These are phyloP conservation scores for Entomortierella parvispora DNA, from an alignment of 192 early-diverging fungal species.

Conservation along the genomic window DNA sequence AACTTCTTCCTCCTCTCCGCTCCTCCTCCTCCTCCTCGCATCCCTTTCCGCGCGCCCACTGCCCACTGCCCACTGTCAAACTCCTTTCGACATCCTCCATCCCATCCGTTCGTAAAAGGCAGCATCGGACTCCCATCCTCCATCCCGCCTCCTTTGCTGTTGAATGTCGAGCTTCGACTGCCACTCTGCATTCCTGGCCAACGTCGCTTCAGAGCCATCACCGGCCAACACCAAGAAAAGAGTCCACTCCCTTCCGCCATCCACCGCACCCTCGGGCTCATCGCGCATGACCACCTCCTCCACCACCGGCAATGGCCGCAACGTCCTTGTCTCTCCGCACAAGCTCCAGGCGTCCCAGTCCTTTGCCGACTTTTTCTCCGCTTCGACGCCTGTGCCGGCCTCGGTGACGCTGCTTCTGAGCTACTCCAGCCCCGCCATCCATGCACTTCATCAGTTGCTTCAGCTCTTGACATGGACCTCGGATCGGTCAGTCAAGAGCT, in stretches of 20 bases:
- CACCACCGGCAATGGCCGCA: constrained; percentile 11
- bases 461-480: constrained; percentile 57
- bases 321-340: constrained; percentile 4
- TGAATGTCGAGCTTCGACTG: constrained; percentile 50
- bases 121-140: not conserved
- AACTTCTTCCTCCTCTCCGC: no score
- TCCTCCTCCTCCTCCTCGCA: no score
- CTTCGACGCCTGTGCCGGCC: constrained; percentile 55
- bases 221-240: constrained; percentile 24
- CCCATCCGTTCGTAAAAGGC: no score
- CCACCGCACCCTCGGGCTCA: not conserved
- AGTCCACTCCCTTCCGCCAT: constrained; percentile 14
- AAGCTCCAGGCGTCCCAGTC: constrained; percentile 28
- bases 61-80: no score
- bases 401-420: constrained; percentile 55
- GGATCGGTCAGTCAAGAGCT: constrained; percentile 52
- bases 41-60: no score
- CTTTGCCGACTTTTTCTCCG: constrained; percentile 52
- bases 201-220: constrained; percentile 36
- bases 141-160: not conserved
- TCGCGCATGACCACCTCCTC: constrained; percentile 20
- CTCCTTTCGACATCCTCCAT: no score
- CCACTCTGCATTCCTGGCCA: constrained; percentile 46
- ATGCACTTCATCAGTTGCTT: constrained; percentile 45
- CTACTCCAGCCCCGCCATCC: constrained; percentile 51